Conservation (phyloP, 1,284 basidiomycete species). For the Malassezia furfur region DNA sequence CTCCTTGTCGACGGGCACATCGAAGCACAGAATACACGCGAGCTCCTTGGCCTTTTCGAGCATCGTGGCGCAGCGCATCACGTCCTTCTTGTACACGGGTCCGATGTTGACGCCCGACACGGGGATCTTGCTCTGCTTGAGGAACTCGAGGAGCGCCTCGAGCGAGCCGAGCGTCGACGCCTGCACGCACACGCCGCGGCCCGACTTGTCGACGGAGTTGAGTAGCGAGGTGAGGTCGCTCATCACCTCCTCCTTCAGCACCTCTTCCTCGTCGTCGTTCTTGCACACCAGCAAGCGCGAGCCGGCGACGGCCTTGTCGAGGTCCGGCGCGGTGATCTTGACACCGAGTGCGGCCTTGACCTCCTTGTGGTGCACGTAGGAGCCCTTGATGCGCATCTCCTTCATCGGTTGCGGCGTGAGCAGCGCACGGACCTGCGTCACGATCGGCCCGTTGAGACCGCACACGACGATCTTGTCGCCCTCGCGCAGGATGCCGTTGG, state of each 20-base stretch:
- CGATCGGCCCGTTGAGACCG: conserved; percentile 93
- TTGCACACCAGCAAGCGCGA: conserved; percentile 83
- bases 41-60: conserved; percentile 91
- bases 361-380: conserved; percentile 94
- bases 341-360: conserved; percentile 96
- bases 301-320: conserved; percentile 98
- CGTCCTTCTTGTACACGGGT: conserved; percentile 89
- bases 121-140: conserved; percentile 90
- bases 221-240: conserved; percentile 82
- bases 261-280: conserved; percentile 91
- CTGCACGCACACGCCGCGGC: conserved; percentile 92
- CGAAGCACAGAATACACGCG: conserved; percentile 91
- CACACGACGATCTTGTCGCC: conserved; percentile 93
- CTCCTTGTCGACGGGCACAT: conserved; percentile 81
- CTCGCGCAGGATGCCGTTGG: conserved; percentile 85
- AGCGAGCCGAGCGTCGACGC: conserved; percentile 94
- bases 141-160: conserved; percentile 91
- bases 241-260: conserved; percentile 90
- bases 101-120: conserved; percentile 83
- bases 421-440: conserved; percentile 85
- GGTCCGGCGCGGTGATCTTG: conserved; percentile 87
- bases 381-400: conserved; percentile 92
- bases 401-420: conserved; percentile 93
- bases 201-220: conserved; percentile 86
- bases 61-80: conserved; percentile 89